phyloP scores from a whole-genome alignment of 805 yeast species.

The Candida ipomoeae region DNA sequence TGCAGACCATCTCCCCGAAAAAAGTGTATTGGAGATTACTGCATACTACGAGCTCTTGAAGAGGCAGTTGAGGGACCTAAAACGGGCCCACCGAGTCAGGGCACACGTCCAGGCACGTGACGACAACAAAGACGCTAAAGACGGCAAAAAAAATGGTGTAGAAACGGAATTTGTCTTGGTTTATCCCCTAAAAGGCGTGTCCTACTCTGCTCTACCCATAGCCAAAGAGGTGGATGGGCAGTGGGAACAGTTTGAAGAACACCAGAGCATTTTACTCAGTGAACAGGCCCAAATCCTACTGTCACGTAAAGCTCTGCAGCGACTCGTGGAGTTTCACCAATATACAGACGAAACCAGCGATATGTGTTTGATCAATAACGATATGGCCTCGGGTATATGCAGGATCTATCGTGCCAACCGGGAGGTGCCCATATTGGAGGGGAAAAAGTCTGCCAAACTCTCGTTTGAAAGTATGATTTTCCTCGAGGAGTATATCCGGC shows the following conservation, averaged over 20 bases:
- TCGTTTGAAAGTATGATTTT: constrained; percentile 15
- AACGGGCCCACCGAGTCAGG: neutral
- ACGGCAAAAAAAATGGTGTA: neutral
- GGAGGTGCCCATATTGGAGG: constrained; percentile 2
- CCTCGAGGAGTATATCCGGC: constrained; percentile 19
- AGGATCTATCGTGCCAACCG: constrained; percentile 9
- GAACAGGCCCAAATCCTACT: constrained; percentile 16
- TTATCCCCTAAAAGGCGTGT: constrained; percentile 11
- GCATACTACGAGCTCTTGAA: constrained; percentile 42
- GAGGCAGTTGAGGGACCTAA: constrained; percentile 16
- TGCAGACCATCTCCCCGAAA: constrained; percentile 32
- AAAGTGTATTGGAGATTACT: constrained; percentile 42
- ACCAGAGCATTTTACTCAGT: constrained; percentile 25
- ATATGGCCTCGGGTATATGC: neutral
- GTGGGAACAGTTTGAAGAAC: constrained; percentile 43
- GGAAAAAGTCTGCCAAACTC: constrained; percentile 4
- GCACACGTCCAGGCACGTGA: neutral
- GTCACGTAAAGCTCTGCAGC: constrained; percentile 2
- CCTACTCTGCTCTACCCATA: constrained; percentile 46
- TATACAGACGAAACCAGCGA: neutral
- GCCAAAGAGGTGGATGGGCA: constrained; percentile 49
- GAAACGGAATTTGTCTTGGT: neutral
- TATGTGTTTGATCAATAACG: constrained; percentile 3
- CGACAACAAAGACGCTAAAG: too few species aligned
- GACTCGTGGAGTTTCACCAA: neutral